A percentile compares a stretch with the other conserved stretches of the same genome.
phyloP scores from a whole-genome alignment of 2,329 filamentous ascomycete genomes.

The Nannizzia gypsea region DNA sequence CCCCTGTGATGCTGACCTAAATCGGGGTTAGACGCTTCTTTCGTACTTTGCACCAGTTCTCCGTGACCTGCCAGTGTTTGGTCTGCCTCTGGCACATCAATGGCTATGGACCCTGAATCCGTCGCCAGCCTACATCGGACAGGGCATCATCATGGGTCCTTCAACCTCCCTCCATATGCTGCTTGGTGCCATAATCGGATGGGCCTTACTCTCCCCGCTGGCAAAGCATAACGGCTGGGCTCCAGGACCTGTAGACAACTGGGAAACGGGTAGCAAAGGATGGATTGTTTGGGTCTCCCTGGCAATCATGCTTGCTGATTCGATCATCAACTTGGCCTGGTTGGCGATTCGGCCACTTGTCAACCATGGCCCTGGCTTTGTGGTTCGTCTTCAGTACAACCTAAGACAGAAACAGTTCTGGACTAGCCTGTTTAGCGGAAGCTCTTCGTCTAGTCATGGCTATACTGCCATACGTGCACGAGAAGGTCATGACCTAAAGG shows the following conservation, averaged over 20 bases:
- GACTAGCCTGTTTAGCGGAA: constrained; percentile 15
- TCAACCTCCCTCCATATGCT: constrained; percentile 94
- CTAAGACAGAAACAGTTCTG: constrained; percentile 18
- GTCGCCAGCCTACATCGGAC: constrained; percentile 90
- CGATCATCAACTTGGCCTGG: constrained; percentile 75
- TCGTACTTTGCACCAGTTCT: constrained; percentile 85
- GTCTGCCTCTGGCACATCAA: constrained; percentile 55
- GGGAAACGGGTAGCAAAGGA: constrained; percentile 87
- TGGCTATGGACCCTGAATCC: constrained; percentile 98
- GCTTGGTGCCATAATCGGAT: constrained; percentile 75
- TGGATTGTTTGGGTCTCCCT: constrained; percentile 98
- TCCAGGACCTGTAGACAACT: constrained; percentile 71
- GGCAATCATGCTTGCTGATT: constrained; percentile 93
- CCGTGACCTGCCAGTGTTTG: constrained; percentile 78
- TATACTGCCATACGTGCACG: constrained; percentile 16
- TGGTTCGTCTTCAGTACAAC: constrained; percentile 22
- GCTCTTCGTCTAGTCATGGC: not conserved
- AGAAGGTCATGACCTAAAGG: constrained; percentile 23
- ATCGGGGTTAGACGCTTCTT: constrained; percentile 53
- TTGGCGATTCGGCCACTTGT: constrained; percentile 56
- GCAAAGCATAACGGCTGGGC: constrained; percentile 84
- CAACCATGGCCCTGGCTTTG: constrained; percentile 32
- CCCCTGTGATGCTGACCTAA: not conserved
- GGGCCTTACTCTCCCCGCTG: constrained; percentile 79
- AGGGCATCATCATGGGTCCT: constrained; percentile 97